A percentile compares a stretch with the other conserved stretches of the same genome.
phyloP scores from a whole-genome alignment of 257 asterid genomes.

The Solanum pinnatisectum region DNA sequence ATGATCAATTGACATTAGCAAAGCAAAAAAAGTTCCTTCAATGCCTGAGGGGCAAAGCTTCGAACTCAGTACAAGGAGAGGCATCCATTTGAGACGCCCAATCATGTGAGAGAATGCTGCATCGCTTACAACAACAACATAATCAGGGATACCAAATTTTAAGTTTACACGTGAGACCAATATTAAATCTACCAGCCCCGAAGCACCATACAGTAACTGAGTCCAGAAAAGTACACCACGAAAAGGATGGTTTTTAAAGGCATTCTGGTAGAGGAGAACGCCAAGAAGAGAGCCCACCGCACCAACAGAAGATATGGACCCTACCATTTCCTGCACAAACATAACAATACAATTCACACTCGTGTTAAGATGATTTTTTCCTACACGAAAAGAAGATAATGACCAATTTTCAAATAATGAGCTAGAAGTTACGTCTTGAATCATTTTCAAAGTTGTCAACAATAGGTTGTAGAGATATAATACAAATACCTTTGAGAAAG shows the following conservation, averaged over 20 bases:
- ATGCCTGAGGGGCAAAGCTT: constrained; percentile 62
- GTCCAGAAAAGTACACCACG: constrained; percentile 40
- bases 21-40: constrained; percentile 69
- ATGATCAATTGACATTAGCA: constrained; percentile 68
- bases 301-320: constrained; percentile 59
- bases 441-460: not conserved
- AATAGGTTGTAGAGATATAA: not conserved
- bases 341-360: not conserved
- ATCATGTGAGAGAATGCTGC: constrained; percentile 44
- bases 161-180: constrained; percentile 56
- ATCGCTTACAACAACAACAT: constrained; percentile 48
- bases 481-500: constrained; percentile 48
- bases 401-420: not conserved
- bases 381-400: not conserved
- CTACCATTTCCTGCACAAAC: constrained; percentile 54
- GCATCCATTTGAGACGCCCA: constrained; percentile 59
- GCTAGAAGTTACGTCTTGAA: not conserved
- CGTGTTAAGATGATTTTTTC: not conserved
- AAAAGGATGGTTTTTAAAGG: constrained; percentile 51
- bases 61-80: constrained; percentile 60
- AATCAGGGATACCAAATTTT: constrained; percentile 54
- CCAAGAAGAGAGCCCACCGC: constrained; percentile 70
- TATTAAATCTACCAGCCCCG: constrained; percentile 57
- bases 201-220: constrained; percentile 39
- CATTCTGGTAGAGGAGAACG: constrained; percentile 63